A percentile compares a stretch with the other conserved stretches of the same genome.
These are phyloP conservation scores for Monosporascus sp. DNA, from an alignment of 2,329 filamentous ascomycete genomes.

Conservation along the genomic window DNA sequence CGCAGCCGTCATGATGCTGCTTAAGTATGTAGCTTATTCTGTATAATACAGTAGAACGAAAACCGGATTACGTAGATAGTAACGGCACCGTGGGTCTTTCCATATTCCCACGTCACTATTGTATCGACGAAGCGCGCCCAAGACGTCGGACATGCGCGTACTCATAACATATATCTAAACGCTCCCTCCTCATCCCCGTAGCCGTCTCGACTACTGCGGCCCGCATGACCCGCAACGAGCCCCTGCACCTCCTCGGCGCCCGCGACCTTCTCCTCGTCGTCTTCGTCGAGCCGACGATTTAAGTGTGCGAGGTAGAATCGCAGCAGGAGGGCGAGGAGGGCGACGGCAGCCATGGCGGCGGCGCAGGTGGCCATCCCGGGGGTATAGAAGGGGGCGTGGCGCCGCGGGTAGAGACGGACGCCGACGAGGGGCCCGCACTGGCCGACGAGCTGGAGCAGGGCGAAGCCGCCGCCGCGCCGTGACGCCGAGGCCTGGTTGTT, in stretches of 20 bases:
- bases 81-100: too few species aligned
- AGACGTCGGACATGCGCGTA: too few species aligned
- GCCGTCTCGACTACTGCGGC: constrained; percentile 1
- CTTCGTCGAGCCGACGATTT: constrained; percentile 37
- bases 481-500: constrained; percentile 73
- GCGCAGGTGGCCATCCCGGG: constrained; percentile 59
- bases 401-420: constrained; percentile 57
- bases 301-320: constrained; percentile 26
- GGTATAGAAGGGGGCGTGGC: constrained; percentile 56
- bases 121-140: too few species aligned
- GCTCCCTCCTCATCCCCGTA: neutral
- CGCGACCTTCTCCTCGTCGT: neutral
- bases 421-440: constrained; percentile 73
- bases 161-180: constrained; percentile 10
- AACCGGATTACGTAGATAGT: too few species aligned
- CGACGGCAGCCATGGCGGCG: constrained; percentile 56
- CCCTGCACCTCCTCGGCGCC: constrained; percentile 9
- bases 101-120: too few species aligned
- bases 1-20: too few species aligned
- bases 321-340: constrained; percentile 47
- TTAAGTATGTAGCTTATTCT: too few species aligned
- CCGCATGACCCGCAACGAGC: neutral
- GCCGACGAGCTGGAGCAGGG: constrained; percentile 74
- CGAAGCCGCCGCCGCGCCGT: constrained; percentile 70
- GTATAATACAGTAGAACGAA: too few species aligned